phyloP scores from a whole-genome alignment of 495 filamentous ascomycete species.

The Penicillium samsonianum region DNA sequence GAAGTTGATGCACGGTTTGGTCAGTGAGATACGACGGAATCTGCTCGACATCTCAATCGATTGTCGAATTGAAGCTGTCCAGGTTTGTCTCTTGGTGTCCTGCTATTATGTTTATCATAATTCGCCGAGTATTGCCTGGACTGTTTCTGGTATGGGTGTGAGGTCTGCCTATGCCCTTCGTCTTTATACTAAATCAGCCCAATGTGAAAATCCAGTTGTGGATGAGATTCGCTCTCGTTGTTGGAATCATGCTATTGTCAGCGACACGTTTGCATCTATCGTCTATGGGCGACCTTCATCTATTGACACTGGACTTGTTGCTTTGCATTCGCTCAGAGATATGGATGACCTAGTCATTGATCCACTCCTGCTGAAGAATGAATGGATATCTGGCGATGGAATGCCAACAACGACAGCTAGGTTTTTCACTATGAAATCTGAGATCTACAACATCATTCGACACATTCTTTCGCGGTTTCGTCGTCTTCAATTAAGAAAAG shows the following conservation, averaged over 20 bases:
- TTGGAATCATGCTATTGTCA: conserved; percentile 25
- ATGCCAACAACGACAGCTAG: conserved; percentile 11
- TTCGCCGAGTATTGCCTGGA: conserved; percentile 25
- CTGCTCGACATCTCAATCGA: conserved; percentile 23
- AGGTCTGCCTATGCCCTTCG: conserved; percentile 21
- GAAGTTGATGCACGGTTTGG: conserved; percentile 13
- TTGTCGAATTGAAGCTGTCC: conserved; percentile 23
- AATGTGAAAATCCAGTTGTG: conserved; percentile 6
- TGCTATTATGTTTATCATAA: conserved; percentile 24
- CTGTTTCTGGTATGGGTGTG: conserved; percentile 20
- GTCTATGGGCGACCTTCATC: conserved; percentile 24
- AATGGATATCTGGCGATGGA: conserved; percentile 1
- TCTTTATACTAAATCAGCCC: conserved; percentile 15
- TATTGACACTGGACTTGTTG: conserved; percentile 17
- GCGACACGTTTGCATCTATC: conserved; percentile 24
- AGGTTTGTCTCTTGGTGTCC: conserved; percentile 21
- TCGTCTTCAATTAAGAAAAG: conserved; percentile 16
- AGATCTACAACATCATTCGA: conserved; percentile 22
- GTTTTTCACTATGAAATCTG: conserved; percentile 18
- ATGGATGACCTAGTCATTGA: conserved; percentile 18
- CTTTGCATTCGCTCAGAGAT: conserved; percentile 16
- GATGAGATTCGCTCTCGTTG: conserved; percentile 21
- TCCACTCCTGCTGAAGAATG: conserved; percentile 6
- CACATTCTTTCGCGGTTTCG: conserved; percentile 18
- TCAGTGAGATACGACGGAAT: conserved; percentile 20